Percentiles rank a stretch among this genome's conserved stretches.
These are phyloP conservation scores for Geotrichum restrictum DNA, from an alignment of 1,139 yeast species.

Conservation along the genomic window DNA sequence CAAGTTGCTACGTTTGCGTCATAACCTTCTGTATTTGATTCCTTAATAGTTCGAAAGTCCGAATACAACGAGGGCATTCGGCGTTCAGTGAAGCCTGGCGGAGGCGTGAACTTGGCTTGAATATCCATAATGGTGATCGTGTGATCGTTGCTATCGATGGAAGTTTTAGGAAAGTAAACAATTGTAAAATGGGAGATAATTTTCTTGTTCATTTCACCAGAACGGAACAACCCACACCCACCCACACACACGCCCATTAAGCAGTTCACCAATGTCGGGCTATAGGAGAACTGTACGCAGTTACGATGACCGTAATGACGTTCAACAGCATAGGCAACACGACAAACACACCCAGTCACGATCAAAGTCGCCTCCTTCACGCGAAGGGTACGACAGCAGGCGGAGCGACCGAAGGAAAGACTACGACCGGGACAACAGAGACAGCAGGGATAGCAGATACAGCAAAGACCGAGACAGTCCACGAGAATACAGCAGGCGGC, in stretches of 20 bases:
- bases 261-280: neutral
- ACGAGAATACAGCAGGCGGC: slow-evolving; percentile 1
- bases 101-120: slow-evolving; percentile 23
- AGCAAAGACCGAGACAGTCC: slow-evolving; percentile 9
- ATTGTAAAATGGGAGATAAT: neutral
- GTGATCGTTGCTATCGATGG: neutral
- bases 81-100: slow-evolving; percentile 44
- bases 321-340: neutral
- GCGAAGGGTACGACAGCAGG: neutral
- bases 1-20: slow-evolving; percentile 68
- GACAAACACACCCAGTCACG: neutral
- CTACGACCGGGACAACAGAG: slow-evolving; percentile 4
- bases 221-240: too few relatives aligned
- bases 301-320: neutral
- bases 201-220: neutral
- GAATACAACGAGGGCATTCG: slow-evolving; percentile 63
- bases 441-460: slow-evolving; percentile 8
- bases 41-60: slow-evolving; percentile 51
- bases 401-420: slow-evolving; percentile 12
- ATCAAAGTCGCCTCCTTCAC: slow-evolving; percentile 1
- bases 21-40: slow-evolving; percentile 62
- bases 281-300: slow-evolving; percentile 9
- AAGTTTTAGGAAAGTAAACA: neutral
- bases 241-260: neutral
- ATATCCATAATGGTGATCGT: neutral